Evolutionary conservation across 805 yeast genomes (phyloP).

Genomic region (Cyberlindnera euphorbiiphila): DNA sequence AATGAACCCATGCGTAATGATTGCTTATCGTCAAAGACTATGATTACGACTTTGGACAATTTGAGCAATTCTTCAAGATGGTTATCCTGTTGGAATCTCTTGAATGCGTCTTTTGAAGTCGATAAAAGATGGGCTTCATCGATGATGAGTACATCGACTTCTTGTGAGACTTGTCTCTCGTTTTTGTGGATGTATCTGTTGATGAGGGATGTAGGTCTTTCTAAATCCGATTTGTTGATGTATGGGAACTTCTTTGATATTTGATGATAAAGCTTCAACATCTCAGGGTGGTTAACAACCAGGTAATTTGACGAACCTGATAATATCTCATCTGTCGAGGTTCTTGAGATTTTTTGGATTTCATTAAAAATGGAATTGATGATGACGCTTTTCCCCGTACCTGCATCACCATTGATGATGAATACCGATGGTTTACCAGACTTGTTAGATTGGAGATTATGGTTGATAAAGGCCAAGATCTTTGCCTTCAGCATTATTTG

Average conservation of each 20-base stretch:
- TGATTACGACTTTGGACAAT: conserved; percentile 35
- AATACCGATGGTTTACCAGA: conserved; percentile 32
- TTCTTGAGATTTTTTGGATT: conserved; percentile 32
- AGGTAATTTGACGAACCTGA: conserved; percentile 34
- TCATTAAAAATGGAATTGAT: conserved; percentile 41
- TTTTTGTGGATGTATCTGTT: conserved; percentile 27
- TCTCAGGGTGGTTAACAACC: conserved; percentile 46
- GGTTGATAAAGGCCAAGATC: conserved; percentile 30
- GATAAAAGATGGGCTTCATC: conserved; percentile 46
- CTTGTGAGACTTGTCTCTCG: background rate
- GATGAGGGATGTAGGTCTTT: conserved; percentile 43
- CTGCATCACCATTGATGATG: conserved; percentile 46
- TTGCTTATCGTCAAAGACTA: conserved; percentile 44
- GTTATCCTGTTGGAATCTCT: conserved; percentile 41
- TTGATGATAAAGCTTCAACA: conserved; percentile 41
- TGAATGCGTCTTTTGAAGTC: conserved; percentile 41
- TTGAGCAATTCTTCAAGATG: conserved; percentile 39
- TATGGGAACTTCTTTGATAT: conserved; percentile 36
- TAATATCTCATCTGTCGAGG: conserved; percentile 21
- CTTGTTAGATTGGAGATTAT: conserved; percentile 17
- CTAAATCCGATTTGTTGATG: conserved; percentile 35
- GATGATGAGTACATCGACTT: conserved; percentile 37
- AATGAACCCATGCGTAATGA: conserved; percentile 44
- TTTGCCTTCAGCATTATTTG: conserved; percentile 31
- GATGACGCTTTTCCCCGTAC: conserved; percentile 45